Conservation (phyloP, 495 filamentous ascomycete genomes). For the Aspergillus leporis region DNA sequence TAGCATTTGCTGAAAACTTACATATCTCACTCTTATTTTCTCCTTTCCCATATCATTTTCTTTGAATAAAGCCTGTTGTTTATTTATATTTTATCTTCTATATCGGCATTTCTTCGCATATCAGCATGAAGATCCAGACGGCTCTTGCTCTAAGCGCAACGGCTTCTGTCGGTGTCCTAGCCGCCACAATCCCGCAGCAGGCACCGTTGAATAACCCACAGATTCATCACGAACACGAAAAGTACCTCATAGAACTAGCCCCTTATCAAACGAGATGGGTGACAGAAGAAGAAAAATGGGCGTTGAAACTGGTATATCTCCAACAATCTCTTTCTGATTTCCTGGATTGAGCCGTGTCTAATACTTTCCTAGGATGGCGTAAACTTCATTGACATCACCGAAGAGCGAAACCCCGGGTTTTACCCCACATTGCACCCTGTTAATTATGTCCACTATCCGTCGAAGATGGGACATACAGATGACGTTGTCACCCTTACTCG, state of each 20-base stretch:
- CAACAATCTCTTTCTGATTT: neutral
- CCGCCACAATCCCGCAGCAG: constrained; percentile 39
- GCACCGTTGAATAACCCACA: constrained; percentile 34
- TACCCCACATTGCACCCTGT: constrained; percentile 32
- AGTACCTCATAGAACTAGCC: constrained; percentile 80
- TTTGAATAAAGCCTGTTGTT: neutral
- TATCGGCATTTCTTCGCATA: neutral
- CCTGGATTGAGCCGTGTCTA: neutral
- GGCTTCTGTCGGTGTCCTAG: constrained; percentile 30
- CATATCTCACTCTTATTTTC: neutral
- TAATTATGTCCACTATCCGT: constrained; percentile 59
- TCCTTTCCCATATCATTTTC: neutral
- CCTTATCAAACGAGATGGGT: constrained; percentile 85
- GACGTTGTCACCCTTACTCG: constrained; percentile 66
- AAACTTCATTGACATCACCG: constrained; percentile 95
- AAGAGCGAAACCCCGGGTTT: constrained; percentile 44
- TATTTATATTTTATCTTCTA: neutral
- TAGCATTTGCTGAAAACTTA: neutral
- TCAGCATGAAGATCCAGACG: constrained; percentile 32
- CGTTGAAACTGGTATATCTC: constrained; percentile 70
- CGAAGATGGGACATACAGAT: constrained; percentile 62
- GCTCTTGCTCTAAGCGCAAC: constrained; percentile 37
- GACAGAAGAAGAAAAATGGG: constrained; percentile 94
- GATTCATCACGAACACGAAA: constrained; percentile 43
- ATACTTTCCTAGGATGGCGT: constrained; percentile 61